These are phyloP conservation scores for Ophiostoma sp. DNA, from an alignment of 2,329 filamentous ascomycete species.

Conservation along the genomic window DNA sequence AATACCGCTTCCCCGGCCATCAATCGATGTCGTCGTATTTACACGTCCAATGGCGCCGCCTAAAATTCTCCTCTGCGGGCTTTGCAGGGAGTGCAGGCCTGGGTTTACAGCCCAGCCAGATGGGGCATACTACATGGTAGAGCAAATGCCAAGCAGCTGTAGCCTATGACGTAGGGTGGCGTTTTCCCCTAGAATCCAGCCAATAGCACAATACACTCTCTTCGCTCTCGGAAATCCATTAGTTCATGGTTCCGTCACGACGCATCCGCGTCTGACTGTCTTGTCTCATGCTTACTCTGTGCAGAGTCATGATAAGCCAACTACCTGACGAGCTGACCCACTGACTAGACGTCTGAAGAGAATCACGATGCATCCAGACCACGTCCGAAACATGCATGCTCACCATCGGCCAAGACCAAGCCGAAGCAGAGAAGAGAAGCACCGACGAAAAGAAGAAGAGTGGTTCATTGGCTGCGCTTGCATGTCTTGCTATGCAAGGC, in stretches of 20 bases:
- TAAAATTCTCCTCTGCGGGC: slow-evolving; percentile 2
- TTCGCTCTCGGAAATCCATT: neutral
- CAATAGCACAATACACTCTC: neutral
- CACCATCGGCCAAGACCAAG: no score
- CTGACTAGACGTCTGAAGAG: neutral
- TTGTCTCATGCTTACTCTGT: neutral
- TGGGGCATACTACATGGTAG: no score
- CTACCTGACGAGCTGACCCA: neutral
- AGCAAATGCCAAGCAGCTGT: neutral
- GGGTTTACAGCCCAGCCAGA: no score
- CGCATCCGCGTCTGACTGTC: neutral
- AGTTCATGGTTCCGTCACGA: neutral
- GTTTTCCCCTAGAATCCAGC: neutral
- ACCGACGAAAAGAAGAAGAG: neutral
- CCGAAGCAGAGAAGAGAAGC: no score
- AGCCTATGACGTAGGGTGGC: slow-evolving; percentile 4
- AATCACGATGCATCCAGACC: neutral
- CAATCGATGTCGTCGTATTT: slow-evolving; percentile 10
- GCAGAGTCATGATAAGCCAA: neutral
- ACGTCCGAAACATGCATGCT: neutral
- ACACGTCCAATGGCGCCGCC: neutral
- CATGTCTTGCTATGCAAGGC: no score
- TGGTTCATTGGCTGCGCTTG: neutral
- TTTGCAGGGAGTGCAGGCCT: neutral
- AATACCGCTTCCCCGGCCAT: neutral